A percentile compares a stretch with the other conserved stretches of the same genome.
phyloP scores from a whole-genome alignment of 2,329 filamentous ascomycete species.

The Microascus cirrosus region DNA sequence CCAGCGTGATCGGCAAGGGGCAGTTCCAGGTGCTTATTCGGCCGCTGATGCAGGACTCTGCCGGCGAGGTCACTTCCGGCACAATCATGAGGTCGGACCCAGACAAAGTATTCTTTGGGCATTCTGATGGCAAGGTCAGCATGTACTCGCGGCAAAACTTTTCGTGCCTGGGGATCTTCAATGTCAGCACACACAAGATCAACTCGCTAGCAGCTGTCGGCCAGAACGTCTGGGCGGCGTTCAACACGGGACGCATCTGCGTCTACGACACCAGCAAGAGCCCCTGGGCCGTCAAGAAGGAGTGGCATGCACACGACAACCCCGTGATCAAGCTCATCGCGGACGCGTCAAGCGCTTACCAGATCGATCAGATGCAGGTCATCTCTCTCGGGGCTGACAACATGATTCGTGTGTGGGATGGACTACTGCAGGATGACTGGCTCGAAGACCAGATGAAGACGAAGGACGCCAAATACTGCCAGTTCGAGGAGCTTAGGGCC shows the following conservation, averaged over 20 bases:
- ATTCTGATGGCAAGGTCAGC: slow-evolving; percentile 86
- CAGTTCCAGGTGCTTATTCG: slow-evolving; percentile 67
- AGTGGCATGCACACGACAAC: slow-evolving; percentile 85
- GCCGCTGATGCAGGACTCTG: slow-evolving; percentile 58
- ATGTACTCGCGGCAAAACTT: slow-evolving; percentile 78
- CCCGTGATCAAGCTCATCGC: slow-evolving; percentile 68
- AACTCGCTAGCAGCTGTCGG: slow-evolving; percentile 76
- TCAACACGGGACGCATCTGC: slow-evolving; percentile 87
- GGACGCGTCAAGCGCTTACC: slow-evolving; percentile 77
- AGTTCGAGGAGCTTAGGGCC: slow-evolving; percentile 70
- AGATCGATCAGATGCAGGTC: slow-evolving; percentile 72
- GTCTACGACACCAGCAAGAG: slow-evolving; percentile 75
- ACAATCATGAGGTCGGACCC: slow-evolving; percentile 63
- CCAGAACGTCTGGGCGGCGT: slow-evolving; percentile 80
- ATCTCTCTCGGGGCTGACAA: slow-evolving; percentile 82
- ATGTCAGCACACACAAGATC: slow-evolving; percentile 89
- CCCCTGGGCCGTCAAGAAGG: slow-evolving; percentile 89
- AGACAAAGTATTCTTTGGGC: slow-evolving; percentile 78
- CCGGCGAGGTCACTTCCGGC: slow-evolving; percentile 81
- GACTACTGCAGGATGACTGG: slow-evolving; percentile 86
- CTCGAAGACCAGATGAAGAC: slow-evolving; percentile 83
- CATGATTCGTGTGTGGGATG: slow-evolving; percentile 79
- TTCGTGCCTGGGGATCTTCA: slow-evolving; percentile 67
- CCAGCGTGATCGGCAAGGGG: slow-evolving; percentile 53
- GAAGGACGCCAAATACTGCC: slow-evolving; percentile 72